These are phyloP conservation scores for Pelargonium australe DNA, from an alignment of 441 rosid species.

Conservation along the genomic window DNA sequence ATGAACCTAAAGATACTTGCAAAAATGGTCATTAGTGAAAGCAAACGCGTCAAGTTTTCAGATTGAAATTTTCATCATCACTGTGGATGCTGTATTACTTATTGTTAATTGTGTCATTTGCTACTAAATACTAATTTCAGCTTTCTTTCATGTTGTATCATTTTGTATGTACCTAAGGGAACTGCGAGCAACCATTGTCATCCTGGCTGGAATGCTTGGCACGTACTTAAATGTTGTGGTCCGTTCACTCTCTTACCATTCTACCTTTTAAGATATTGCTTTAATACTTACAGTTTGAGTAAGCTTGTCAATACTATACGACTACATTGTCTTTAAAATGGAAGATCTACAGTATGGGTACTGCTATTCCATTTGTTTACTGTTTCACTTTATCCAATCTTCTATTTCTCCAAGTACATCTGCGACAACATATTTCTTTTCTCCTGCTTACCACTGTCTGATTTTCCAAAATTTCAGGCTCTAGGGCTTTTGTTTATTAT, in stretches of 20 bases:
- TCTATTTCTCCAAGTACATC: not conserved
- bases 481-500: constrained; percentile 80
- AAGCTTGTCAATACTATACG: not conserved
- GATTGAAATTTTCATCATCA: constrained; percentile 1
- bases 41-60: not conserved
- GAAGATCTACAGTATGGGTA: not conserved
- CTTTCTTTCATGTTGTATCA: constrained; percentile 6
- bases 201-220: constrained; percentile 85
- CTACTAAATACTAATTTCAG: constrained; percentile 16
- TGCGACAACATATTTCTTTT: not conserved
- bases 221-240: constrained; percentile 87
- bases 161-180: constrained; percentile 44
- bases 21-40: not conserved
- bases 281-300: constrained; percentile 9
- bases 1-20: no score
- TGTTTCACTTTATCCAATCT: not conserved
- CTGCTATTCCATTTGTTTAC: constrained; percentile 10
- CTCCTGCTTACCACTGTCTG: constrained; percentile 19
- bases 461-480: constrained; percentile 55
- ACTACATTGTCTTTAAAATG: not conserved
- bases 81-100: constrained; percentile 5
- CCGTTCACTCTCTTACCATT: constrained; percentile 31
- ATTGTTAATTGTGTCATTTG: not conserved
- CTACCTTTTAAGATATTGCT: constrained; percentile 11
- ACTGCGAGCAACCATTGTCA: constrained; percentile 51